These are phyloP conservation scores for Aureobasidium sp. DNA, from an alignment of 2,329 filamentous ascomycete species.

Conservation along the genomic window DNA sequence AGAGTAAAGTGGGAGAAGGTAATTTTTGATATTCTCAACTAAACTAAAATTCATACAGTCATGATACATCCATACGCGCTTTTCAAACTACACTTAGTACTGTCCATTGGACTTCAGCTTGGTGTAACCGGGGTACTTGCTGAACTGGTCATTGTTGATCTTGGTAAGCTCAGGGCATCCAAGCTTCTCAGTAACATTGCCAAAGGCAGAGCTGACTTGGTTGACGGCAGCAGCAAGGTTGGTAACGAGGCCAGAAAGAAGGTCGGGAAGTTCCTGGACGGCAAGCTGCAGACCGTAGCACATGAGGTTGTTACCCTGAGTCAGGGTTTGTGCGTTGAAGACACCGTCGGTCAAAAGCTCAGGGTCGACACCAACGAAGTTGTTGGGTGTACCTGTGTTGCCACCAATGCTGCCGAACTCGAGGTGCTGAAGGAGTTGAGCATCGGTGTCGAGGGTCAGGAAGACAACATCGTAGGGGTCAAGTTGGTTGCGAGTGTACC, in stretches of 20 bases:
- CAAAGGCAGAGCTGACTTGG: constrained; percentile 29
- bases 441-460: constrained; percentile 19
- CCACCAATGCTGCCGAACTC: constrained; percentile 29
- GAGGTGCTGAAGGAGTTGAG: constrained; percentile 23
- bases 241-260: constrained; percentile 32
- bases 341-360: constrained; percentile 33
- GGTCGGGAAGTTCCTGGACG: constrained; percentile 36
- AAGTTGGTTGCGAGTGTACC: constrained; percentile 25
- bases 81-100: neutral
- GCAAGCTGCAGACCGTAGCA: constrained; percentile 38
- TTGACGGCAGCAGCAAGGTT: constrained; percentile 27
- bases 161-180: constrained; percentile 22
- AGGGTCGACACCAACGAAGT: constrained; percentile 30
- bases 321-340: constrained; percentile 34
- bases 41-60: neutral
- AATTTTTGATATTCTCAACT: neutral
- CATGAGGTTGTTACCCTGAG: constrained; percentile 41
- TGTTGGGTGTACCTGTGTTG: constrained; percentile 28
- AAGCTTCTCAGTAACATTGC: constrained; percentile 15
- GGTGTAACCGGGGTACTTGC: constrained; percentile 23
- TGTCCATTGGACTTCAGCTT: constrained; percentile 15
- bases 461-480: constrained; percentile 28
- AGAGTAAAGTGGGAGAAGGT: neutral
- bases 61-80: neutral
- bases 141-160: constrained; percentile 23